A percentile compares a stretch with the other conserved stretches of the same genome.
Conservation (phyloP, 345 rosid species). For the Psidium guajava region DNA sequence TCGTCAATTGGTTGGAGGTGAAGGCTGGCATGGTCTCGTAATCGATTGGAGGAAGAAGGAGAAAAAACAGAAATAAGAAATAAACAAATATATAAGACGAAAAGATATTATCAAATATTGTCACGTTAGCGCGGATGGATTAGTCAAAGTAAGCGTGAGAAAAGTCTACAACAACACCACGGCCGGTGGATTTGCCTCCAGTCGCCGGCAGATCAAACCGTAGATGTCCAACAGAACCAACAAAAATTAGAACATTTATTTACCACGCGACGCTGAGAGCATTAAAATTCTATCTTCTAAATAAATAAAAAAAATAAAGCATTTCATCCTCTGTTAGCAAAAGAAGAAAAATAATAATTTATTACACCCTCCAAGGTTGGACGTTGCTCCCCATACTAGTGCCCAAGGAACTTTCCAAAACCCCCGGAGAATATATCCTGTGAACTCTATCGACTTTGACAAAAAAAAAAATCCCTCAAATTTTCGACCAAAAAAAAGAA, state of each 20-base stretch:
- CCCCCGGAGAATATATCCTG: not conserved
- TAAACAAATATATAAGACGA: no score
- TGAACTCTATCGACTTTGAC: not conserved
- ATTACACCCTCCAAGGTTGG: not conserved
- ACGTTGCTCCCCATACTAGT: not conserved
- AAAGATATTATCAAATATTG: no score
- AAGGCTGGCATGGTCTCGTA: no score
- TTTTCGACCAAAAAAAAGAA: no score
- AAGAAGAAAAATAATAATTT: not conserved
- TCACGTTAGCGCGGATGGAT: not conserved
- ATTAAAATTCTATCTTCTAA: not conserved
- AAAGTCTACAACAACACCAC: not conserved
- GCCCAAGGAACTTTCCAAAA: not conserved
- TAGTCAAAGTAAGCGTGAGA: not conserved
- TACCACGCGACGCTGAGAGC: not conserved
- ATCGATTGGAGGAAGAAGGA: no score
- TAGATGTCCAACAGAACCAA: not conserved
- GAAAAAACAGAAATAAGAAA: no score
- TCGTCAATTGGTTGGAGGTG: no score
- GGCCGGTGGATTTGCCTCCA: not conserved
- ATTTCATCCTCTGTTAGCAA: not conserved
- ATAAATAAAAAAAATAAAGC: not conserved
- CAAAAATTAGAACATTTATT: not conserved
- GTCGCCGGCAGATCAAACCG: not conserved
- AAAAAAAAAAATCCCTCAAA: no score